Evolutionary conservation across 2,329 filamentous ascomycete species (phyloP).

Genomic region (Endoconidiophora polonica): DNA sequence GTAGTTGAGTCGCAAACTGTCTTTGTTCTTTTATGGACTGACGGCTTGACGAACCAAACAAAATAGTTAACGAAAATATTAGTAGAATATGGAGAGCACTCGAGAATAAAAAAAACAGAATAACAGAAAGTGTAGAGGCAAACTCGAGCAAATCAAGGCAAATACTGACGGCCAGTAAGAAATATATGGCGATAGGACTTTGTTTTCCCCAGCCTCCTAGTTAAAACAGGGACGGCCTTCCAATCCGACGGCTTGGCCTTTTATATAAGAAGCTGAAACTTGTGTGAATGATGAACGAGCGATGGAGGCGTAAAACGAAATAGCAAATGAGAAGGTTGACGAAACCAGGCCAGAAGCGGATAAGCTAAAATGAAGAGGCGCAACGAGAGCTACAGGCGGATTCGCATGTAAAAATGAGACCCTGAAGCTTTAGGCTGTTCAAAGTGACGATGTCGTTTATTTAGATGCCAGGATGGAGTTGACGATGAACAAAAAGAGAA

Average conservation of each 20-base stretch:
- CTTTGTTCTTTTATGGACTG: no score
- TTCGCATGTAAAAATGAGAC: no score
- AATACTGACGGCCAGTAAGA: constrained; percentile 3
- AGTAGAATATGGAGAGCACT: no score
- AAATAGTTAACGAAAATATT: no score
- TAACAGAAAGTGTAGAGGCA: no score
- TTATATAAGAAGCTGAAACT: no score
- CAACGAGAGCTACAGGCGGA: not conserved
- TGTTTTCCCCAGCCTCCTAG: constrained; percentile 3
- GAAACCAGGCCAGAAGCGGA: not conserved
- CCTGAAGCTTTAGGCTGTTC: no score
- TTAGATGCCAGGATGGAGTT: not conserved
- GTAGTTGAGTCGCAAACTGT: no score
- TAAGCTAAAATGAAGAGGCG: not conserved
- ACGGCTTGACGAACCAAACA: no score
- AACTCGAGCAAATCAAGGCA: not conserved
- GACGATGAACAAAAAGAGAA: constrained; percentile 1
- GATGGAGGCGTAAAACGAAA: constrained; percentile 8
- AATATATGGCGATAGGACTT: not conserved
- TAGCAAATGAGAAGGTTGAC: not conserved
- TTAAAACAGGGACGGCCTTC: constrained; percentile 4
- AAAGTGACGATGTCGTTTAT: no score
- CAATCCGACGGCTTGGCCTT: not conserved
- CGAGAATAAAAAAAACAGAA: no score
- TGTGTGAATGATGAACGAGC: not conserved